phyloP scores from a whole-genome alignment of 139 green algal species.

The Penium margaritaceum region DNA sequence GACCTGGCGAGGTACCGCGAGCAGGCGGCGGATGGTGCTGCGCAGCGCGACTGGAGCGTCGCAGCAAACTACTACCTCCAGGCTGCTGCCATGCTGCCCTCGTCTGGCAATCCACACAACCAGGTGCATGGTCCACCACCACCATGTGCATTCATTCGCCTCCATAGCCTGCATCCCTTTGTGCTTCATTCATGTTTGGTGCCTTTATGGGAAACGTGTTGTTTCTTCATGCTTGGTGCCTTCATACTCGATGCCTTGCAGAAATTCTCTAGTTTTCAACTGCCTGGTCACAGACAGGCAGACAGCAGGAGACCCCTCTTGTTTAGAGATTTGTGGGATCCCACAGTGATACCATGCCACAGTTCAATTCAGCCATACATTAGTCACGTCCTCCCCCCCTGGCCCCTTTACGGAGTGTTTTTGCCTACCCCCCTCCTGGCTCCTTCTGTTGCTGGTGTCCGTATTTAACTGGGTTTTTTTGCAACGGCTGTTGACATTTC shows the following conservation, averaged over 20 bases:
- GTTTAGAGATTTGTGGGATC: too few relatives aligned
- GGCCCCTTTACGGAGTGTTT: too few relatives aligned
- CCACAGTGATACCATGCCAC: too few relatives aligned
- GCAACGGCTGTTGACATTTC: background rate
- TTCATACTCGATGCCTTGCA: too few relatives aligned
- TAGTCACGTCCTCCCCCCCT: too few relatives aligned
- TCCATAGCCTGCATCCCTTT: background rate
- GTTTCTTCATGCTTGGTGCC: too few relatives aligned
- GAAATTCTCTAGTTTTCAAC: background rate
- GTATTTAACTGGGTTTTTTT: background rate
- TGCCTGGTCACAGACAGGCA: background rate
- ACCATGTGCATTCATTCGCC: too few relatives aligned
- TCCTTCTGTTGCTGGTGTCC: background rate
- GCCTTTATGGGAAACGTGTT: too few relatives aligned
- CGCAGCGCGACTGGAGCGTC: constrained; percentile 22
- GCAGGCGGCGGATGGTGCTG: constrained; percentile 6
- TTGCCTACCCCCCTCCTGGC: too few relatives aligned
- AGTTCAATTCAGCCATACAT: too few relatives aligned
- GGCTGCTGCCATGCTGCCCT: constrained; percentile 29
- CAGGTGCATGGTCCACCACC: constrained; percentile 28
- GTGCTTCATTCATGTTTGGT: background rate
- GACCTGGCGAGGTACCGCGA: constrained; percentile 45
- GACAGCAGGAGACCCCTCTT: too few relatives aligned
- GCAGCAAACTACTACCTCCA: constrained; percentile 44
- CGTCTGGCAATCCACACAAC: constrained; percentile 41